Base-by-base conservation (phyloP, 2,329 filamentous ascomycete genomes). In the Rhynchosporium secalis region DNA sequence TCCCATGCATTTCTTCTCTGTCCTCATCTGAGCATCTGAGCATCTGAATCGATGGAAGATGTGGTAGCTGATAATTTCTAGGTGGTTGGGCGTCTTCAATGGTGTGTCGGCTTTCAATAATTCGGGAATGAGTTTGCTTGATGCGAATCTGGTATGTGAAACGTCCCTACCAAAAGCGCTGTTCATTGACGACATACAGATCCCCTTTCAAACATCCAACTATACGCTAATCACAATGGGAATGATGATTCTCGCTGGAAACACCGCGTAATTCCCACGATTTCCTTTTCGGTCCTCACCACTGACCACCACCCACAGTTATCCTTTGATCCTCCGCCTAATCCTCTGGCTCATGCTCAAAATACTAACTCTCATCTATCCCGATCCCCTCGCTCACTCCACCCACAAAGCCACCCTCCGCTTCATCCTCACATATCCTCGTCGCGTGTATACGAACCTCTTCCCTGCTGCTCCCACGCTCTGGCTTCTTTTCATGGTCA, bases 81-180 rank as follows among this genome's bases (percentile, higher is more conserved):
- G 70, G 70, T 90, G 87, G 86, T 77, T 85, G 2, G 87, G 87
- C 46, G 81, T 85, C 49, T 90, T 90, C 75, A 86, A 88, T 64
- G 84, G 84, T 1, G 81, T 85, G 4, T 88, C 85, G 20, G 87
- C 86, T 0, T 90, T 90, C 74, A 89, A 88, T 74, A 90, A 89
- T 67, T 86, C 81, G n/a, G 86, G 87, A 46, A 88, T 90, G 85
- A 83, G 82, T 26, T 77, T 89, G 41, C 75, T 89, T 12, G 86
- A 90, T 71, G 80, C 82, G 46, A 89, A 88, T 69, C 86, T 91
- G 75, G 76, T 76, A 64, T 77, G 65, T 45, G 8, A 13, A 12
- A n/a, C 0, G 15, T 26, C 3, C 13, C 10, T 3, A 40, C 6
- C 12, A 31, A 54, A 12, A 3, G 46, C 3, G 26, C 59, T 28